Conservation (phyloP, 331 rosid genomes). For the Spiraea crenata region DNA sequence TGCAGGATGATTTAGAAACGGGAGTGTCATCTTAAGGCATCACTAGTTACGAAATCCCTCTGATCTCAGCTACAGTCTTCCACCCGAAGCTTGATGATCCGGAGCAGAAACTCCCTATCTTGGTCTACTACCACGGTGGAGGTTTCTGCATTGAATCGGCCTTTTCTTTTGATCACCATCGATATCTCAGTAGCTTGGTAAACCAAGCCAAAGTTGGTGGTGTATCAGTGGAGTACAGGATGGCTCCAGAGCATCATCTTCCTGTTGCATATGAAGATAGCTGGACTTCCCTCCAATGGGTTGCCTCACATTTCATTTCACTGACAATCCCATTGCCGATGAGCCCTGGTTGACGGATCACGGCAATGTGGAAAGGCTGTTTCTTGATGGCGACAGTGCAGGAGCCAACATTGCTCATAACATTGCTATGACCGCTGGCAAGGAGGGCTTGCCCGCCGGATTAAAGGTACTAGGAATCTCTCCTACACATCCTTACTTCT, state of each 20-base stretch:
- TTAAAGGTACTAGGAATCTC: slow-evolving; percentile 30
- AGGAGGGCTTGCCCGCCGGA: slow-evolving; percentile 32
- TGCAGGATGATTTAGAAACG: slow-evolving; percentile 37
- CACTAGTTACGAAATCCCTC: slow-evolving; percentile 38
- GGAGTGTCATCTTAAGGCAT: slow-evolving; percentile 64
- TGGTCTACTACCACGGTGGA: slow-evolving; percentile 70
- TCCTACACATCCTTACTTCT: slow-evolving; percentile 38
- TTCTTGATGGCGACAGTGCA: slow-evolving; percentile 60
- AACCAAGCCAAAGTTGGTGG: slow-evolving; percentile 42
- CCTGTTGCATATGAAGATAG: slow-evolving; percentile 58
- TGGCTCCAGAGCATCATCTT: slow-evolving; percentile 55
- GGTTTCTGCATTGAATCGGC: slow-evolving; percentile 63
- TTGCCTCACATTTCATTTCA: slow-evolving; percentile 33
- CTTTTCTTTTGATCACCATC: slow-evolving; percentile 55
- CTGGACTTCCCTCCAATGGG: slow-evolving; percentile 57
- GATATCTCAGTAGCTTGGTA: slow-evolving; percentile 49
- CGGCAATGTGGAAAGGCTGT: slow-evolving; percentile 39
- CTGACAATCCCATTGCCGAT: neutral
- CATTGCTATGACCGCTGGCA: slow-evolving; percentile 34
- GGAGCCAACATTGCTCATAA: slow-evolving; percentile 56
- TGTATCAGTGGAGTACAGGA: slow-evolving; percentile 55
- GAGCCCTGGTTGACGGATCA: slow-evolving; percentile 46
- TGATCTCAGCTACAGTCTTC: slow-evolving; percentile 43
- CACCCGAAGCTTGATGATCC: slow-evolving; percentile 38
- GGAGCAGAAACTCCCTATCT: slow-evolving; percentile 41